Evolutionary conservation across 495 filamentous ascomycete species (phyloP).

Genomic region (Xanthoparmelia taractica): DNA sequence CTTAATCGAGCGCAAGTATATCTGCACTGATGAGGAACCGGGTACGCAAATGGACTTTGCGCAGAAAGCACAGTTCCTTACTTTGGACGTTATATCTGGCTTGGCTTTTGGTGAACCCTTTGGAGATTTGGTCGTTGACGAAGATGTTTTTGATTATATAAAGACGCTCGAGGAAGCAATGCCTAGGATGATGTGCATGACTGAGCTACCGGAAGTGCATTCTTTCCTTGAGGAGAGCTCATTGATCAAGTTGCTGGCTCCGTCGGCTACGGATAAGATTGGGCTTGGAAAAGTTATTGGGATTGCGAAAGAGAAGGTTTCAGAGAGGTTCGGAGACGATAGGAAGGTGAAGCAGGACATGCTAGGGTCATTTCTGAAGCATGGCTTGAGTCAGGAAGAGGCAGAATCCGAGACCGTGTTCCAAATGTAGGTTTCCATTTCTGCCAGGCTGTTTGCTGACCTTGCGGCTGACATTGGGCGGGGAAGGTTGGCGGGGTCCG

Average conservation of each 20-base stretch:
- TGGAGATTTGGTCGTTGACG: constrained; percentile 31
- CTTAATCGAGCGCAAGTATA: constrained; percentile 32
- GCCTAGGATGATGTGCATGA: not conserved
- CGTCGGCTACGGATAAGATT: constrained; percentile 26
- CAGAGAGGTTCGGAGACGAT: constrained; percentile 29
- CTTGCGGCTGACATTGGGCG: not conserved
- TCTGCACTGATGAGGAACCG: constrained; percentile 26
- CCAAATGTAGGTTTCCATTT: constrained; percentile 30
- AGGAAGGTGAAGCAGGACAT: constrained; percentile 34
- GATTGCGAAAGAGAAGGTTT: constrained; percentile 31
- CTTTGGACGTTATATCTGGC: constrained; percentile 43
- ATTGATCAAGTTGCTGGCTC: constrained; percentile 30
- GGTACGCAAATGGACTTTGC: constrained; percentile 36
- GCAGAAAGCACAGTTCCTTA: constrained; percentile 39
- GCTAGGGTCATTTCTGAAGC: constrained; percentile 40
- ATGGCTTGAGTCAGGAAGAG: constrained; percentile 34
- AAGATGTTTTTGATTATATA: not conserved
- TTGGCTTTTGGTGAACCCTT: constrained; percentile 44
- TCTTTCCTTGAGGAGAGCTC: constrained; percentile 16
- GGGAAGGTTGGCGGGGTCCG: constrained; percentile 49
- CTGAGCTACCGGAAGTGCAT: constrained; percentile 8
- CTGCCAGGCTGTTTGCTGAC: not conserved
- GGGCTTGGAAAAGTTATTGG: constrained; percentile 24
- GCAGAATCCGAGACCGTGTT: constrained; percentile 36
- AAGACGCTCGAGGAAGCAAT: not conserved